Evolutionary conservation across 805 yeast genomes (phyloP).

Genomic region (Danielia reshetovae): DNA sequence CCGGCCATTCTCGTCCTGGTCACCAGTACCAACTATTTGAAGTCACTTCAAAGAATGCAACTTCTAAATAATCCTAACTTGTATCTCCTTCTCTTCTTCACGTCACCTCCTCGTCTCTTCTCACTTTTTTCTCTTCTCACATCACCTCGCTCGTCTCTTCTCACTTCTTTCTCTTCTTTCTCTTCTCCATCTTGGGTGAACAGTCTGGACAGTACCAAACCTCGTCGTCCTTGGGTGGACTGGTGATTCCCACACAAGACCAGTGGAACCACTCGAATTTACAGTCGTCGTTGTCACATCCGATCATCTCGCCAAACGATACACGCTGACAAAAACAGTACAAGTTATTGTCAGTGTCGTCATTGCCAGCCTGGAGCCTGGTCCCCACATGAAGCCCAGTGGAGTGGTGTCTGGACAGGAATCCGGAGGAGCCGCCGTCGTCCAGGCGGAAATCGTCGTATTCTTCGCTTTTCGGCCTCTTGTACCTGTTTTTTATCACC

Average conservation of each 20-base stretch:
- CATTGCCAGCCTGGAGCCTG: slow-evolving; percentile 11
- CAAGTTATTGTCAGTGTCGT: slow-evolving; percentile 37
- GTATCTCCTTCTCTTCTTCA: too few species aligned
- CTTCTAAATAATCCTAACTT: too few species aligned
- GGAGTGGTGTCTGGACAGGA: slow-evolving; percentile 1
- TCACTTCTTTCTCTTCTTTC: slow-evolving; percentile 39
- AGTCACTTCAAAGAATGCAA: too few species aligned
- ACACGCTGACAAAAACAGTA: slow-evolving; percentile 94
- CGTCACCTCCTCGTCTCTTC: too few species aligned
- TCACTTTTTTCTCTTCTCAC: too few species aligned
- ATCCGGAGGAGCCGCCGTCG: slow-evolving; percentile 9
- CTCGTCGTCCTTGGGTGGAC: slow-evolving; percentile 80
- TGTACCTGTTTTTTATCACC: slow-evolving; percentile 11
- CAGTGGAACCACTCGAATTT: slow-evolving; percentile 95
- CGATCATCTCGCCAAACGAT: slow-evolving; percentile 95
- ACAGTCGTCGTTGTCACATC: slow-evolving; percentile 89
- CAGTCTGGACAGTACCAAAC: slow-evolving; percentile 93
- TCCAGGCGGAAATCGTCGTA: slow-evolving; percentile 15
- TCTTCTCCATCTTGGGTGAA: slow-evolving; percentile 43
- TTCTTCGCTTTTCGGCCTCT: slow-evolving; percentile 14
- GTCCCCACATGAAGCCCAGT: not conserved
- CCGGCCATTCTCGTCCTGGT: too few species aligned
- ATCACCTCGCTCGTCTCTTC: too few species aligned
- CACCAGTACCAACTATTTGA: too few species aligned
- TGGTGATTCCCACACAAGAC: slow-evolving; percentile 84